Conservation (phyloP, 2,329 filamentous ascomycete genomes). For the Dactylellina leptospora region DNA sequence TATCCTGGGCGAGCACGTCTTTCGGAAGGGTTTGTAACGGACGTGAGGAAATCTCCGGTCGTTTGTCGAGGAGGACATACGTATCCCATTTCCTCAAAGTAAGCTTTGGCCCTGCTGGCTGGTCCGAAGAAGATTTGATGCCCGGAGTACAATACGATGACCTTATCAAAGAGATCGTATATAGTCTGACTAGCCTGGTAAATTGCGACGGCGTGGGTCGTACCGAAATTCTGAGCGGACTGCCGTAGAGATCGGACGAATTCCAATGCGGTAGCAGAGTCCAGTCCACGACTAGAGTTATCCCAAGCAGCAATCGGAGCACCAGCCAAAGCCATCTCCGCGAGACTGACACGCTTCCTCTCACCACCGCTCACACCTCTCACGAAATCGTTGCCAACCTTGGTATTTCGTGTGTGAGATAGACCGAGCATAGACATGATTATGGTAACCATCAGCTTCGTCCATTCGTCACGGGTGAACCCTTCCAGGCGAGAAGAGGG, state of each 20-base stretch:
- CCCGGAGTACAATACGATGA: slow-evolving; percentile 77
- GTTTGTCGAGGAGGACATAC: slow-evolving; percentile 73
- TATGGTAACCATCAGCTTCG: slow-evolving; percentile 22
- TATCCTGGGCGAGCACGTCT: slow-evolving; percentile 68
- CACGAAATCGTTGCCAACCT: slow-evolving; percentile 73
- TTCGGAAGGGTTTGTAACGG: slow-evolving; percentile 72
- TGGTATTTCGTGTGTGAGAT: slow-evolving; percentile 73
- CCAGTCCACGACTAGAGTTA: slow-evolving; percentile 66
- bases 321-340: slow-evolving; percentile 69
- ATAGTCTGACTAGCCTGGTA: slow-evolving; percentile 67
- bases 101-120: slow-evolving; percentile 68
- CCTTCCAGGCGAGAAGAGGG: slow-evolving; percentile 28
- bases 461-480: slow-evolving; percentile 27
- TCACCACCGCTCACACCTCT: slow-evolving; percentile 75
- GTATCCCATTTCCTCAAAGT: slow-evolving; percentile 76
- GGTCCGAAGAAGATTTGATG: slow-evolving; percentile 79
- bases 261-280: slow-evolving; percentile 68
- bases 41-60: slow-evolving; percentile 74
- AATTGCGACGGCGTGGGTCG: slow-evolving; percentile 67
- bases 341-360: slow-evolving; percentile 74
- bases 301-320: slow-evolving; percentile 68
- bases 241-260: slow-evolving; percentile 67
- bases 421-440: slow-evolving; percentile 77
- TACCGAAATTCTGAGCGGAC: slow-evolving; percentile 58
- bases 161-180: slow-evolving; percentile 76